These are phyloP conservation scores for Lotmaria passim DNA, from an alignment of 208 protist genomes.

Conservation along the genomic window DNA sequence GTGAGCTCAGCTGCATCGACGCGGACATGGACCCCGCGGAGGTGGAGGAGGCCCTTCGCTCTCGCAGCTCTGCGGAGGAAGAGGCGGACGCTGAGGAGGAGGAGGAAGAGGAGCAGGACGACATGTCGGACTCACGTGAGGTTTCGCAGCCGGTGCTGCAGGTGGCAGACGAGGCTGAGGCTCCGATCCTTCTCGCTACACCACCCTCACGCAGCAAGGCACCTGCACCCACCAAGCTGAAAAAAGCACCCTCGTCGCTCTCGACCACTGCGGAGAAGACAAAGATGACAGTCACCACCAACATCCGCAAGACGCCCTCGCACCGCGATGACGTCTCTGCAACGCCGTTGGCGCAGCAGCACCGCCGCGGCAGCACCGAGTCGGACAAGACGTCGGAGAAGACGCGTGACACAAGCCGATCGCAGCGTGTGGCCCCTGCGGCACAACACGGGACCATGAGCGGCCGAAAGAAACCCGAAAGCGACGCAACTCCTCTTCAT, in stretches of 20 bases:
- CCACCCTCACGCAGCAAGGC: background rate
- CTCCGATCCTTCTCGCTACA: too few relatives aligned
- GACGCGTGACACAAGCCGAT: background rate
- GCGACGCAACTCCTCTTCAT: too few relatives aligned
- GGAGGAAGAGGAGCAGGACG: background rate
- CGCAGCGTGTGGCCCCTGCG: background rate
- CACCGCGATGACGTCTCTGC: background rate
- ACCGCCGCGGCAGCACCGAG: background rate
- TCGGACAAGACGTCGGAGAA: conserved; percentile 1
- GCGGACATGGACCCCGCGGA: conserved; percentile 12
- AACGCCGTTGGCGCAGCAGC: conserved; percentile 4
- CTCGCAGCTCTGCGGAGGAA: background rate
- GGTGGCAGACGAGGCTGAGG: background rate
- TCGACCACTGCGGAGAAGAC: background rate
- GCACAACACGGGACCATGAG: background rate
- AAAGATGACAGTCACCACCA: background rate
- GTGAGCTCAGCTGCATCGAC: conserved; percentile 14
- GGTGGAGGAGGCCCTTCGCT: conserved; percentile 12
- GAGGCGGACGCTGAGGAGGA: background rate
- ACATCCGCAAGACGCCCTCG: background rate
- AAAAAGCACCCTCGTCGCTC: background rate
- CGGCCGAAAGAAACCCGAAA: background rate
- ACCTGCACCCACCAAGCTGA: background rate
- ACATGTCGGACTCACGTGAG: background rate
- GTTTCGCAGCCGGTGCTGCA: background rate